Base-by-base conservation (phyloP, 2,329 filamentous ascomycete species). In the Graphiopsis chlorocephala region DNA sequence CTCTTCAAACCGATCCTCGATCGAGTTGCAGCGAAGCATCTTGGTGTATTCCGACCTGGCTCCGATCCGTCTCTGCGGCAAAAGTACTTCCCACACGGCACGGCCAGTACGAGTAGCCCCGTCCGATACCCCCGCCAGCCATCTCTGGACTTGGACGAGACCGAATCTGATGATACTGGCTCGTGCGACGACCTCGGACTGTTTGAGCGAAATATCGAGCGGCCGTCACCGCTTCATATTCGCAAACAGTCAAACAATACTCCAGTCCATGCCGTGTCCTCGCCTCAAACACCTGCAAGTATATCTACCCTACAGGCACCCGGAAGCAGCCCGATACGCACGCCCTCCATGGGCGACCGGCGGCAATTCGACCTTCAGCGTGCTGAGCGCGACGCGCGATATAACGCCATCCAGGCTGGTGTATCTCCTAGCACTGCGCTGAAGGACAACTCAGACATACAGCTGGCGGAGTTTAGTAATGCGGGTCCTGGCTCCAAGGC, bases 361-460 rank as follows among this genome's bases (percentile, higher is more conserved):
- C 52, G 68, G 29, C 61, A 67, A 3, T 71, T 71, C 47, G 70
- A 72, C n/a, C 60, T 68, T 50, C 67, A 67, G 59, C 65, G 71
- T n/a, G 71, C 72, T 8, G 64, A 69, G n/a, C 68, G 71, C 42
- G 69, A 72, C 48, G 68, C 68, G 63, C 68, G 71, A 17, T 73
- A 73, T 66, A 72, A 72, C 35, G 70, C 71, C 12, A 59, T 74
- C 25, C 56, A 60, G 14, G 48, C 29, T 14, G 28, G 38, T 20
- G 42, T 11, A 7, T n/a, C 17, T 20, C 48, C 35, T 31, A 15
- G 11, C 29, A n/a, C 23, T 17, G 26, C 55, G 17, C 5, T 7
- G 15, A 25, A 61, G 20, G 10, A 17, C 2, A 26, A 45, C 25
- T 53, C 31, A 4, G 48, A 38, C 35, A 33, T 55, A 25, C 48